Base-by-base conservation (phyloP, 2,329 filamentous ascomycete genomes). In the Exophiala xenobiotica region DNA sequence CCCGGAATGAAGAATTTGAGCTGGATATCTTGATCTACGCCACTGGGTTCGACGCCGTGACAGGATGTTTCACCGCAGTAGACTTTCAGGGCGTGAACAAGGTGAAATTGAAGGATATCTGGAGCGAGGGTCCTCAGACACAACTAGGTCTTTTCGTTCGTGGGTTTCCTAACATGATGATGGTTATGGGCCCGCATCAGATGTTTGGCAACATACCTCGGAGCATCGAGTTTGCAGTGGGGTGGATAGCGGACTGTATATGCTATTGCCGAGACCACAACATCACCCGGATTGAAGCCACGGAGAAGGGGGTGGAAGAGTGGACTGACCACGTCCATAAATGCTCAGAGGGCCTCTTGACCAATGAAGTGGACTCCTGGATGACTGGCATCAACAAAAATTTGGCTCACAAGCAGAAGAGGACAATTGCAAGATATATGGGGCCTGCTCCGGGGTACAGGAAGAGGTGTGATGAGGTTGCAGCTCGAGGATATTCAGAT, bases 311-410 rank as follows among this genome's bases (percentile, higher is more conserved):
- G 0, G 65, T 72, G 43, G 60, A 67, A 3, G 54, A 58, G 9
- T 78, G 76, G 76, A 76, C 72, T 0, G 61, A 74, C 31, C 76
- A 78, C 65, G 77, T 79, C 1, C 63, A 70, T 16, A 66, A 74
- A 1, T 76, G 72, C 41, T 69, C 70, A 0, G 62, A 72, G 26
- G 75, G 75, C 0, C 51, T 74, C 8, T 55, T 79, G 19, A 66
- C 70, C 0, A 75, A 74, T 51, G 70, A 77, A 52, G 72, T 78
- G 0, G 76, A 79, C 52, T 73, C 70, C 1, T 80, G 77, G 78
- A 78, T 79, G 76, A 80, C 76, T 1, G 77, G 77, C 0, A 73
- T 80, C 1, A 79, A 79, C 57, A 76, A 68, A 55, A 78, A 79
- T 51, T 57, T 79, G 24, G 64, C 66, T 14, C 64, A 69, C 31